A percentile compares a stretch with the other conserved stretches of the same genome.
phyloP scores from a whole-genome alignment of 768 basidiomycete genomes.

The Asterophora parasitica region DNA sequence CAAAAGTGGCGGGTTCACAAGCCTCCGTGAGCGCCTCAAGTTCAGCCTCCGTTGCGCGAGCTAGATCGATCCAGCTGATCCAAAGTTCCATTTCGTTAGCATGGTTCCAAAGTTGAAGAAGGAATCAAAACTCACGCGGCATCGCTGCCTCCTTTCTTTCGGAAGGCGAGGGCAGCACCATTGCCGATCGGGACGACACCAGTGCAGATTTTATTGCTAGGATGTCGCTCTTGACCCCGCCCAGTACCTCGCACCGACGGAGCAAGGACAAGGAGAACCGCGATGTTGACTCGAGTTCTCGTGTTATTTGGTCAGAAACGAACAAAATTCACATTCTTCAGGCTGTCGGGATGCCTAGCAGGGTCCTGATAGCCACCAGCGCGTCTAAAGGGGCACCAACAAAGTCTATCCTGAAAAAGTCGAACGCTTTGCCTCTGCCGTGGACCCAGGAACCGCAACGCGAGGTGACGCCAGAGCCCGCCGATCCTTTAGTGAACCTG shows the following conservation, averaged over 20 bases:
- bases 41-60: conserved; percentile 3
- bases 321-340: conserved; percentile 42
- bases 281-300: conserved; percentile 25
- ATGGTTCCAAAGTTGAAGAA: no score
- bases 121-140: no score
- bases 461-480: conserved; percentile 74
- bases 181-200: no score
- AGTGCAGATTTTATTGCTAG: neutral
- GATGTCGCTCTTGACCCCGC: conserved; percentile 59
- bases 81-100: no score
- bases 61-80: conserved; percentile 11
- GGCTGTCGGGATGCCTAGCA: conserved; percentile 22
- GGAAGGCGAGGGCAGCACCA: no score
- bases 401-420: conserved; percentile 71
- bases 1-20: conserved; percentile 39
- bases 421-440: conserved; percentile 28
- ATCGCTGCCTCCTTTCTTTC: no score
- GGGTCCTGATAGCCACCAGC: conserved; percentile 28
- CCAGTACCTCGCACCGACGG: conserved; percentile 46
- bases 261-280: conserved; percentile 50
- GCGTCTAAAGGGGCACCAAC: conserved; percentile 40
- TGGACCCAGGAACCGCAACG: conserved; percentile 44
- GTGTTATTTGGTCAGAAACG: conserved; percentile 49
- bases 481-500: conserved; percentile 57
- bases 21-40: conserved; percentile 25